Conservation (phyloP, 192 early-diverging fungal species). For the Dissophora ornata region DNA sequence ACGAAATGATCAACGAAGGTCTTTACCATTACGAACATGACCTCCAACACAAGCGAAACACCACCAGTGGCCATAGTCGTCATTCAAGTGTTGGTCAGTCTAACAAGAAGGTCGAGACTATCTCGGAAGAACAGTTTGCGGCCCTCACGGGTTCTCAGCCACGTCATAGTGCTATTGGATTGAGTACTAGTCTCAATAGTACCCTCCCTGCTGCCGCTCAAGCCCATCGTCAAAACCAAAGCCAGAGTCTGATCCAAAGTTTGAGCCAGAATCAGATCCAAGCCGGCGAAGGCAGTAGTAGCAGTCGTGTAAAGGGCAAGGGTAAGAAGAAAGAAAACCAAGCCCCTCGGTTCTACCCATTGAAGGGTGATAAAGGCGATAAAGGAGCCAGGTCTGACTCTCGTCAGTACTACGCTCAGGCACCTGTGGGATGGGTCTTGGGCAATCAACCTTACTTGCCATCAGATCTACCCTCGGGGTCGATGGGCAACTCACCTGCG, state of each 20-base stretch:
- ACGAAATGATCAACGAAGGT: conserved; percentile 95
- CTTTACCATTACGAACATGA: conserved; percentile 88
- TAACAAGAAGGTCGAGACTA: conserved; percentile 68
- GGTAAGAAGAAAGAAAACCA: conserved; percentile 44
- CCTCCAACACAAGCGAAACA: conserved; percentile 61
- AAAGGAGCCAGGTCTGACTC: conserved; percentile 59
- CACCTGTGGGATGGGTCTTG: conserved; percentile 79
- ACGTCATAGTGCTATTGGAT: conserved; percentile 21
- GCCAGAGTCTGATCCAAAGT: background rate
- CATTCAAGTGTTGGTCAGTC: conserved; percentile 6
- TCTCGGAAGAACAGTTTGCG: conserved; percentile 67
- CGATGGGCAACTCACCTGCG: conserved; percentile 26
- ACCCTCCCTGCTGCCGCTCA: too few relatives aligned
- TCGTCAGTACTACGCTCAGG: conserved; percentile 74
- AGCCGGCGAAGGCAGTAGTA: conserved; percentile 16
- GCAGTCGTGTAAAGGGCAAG: conserved; percentile 18
- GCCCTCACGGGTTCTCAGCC: conserved; percentile 56
- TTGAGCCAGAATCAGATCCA: background rate
- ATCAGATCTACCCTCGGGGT: conserved; percentile 31
- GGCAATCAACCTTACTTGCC: conserved; percentile 68
- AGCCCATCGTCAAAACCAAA: too few relatives aligned
- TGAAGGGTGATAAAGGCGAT: conserved; percentile 52
- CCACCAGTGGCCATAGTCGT: conserved; percentile 41
- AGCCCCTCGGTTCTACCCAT: conserved; percentile 63
- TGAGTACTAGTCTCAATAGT: conserved; percentile 3